phyloP scores from a whole-genome alignment of 768 basidiomycete genomes.

The Paxillus ammoniavirescens region DNA sequence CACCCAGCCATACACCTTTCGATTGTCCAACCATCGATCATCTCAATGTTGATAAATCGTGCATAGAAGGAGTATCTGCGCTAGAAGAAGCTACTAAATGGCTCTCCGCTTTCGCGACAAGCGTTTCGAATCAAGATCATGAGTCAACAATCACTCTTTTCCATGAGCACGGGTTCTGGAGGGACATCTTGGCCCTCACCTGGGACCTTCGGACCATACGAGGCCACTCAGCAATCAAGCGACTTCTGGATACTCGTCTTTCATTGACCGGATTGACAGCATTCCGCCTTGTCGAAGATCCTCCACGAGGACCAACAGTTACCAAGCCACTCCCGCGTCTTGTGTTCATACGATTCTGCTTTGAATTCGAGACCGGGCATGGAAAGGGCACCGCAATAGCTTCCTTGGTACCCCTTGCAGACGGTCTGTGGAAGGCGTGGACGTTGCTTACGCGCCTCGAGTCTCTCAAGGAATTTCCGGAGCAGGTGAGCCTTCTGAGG shows the following conservation, averaged over 20 bases:
- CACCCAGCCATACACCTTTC: slow-evolving; percentile 1
- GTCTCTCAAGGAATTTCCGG: slow-evolving; percentile 50
- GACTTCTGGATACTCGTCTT: slow-evolving; percentile 39
- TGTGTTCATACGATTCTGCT: slow-evolving; percentile 54
- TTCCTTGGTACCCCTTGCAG: slow-evolving; percentile 43
- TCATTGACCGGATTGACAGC: slow-evolving; percentile 13
- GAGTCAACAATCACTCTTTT: slow-evolving; percentile 13
- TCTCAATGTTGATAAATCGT: slow-evolving; percentile 15
- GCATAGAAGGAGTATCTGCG: slow-evolving; percentile 10
- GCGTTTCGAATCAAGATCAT: slow-evolving; percentile 1
- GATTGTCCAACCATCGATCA: slow-evolving; percentile 21
- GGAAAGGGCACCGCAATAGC: slow-evolving; percentile 53
- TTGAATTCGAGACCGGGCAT: slow-evolving; percentile 50
- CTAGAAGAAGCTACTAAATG: slow-evolving; percentile 10
- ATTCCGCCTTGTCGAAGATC: slow-evolving; percentile 21
- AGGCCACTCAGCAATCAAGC: slow-evolving; percentile 34
- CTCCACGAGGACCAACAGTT: slow-evolving; percentile 30
- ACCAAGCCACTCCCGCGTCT: slow-evolving; percentile 48
- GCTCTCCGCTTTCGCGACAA: slow-evolving; percentile 17
- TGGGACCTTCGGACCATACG: slow-evolving; percentile 53
- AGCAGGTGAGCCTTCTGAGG: slow-evolving; percentile 30
- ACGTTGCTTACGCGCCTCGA: slow-evolving; percentile 59
- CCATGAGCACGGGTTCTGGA: slow-evolving; percentile 39
- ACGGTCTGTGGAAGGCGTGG: slow-evolving; percentile 55
- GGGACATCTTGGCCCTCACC: slow-evolving; percentile 51